phyloP scores from a whole-genome alignment of 768 basidiomycete genomes.

The Termitomyces eurrhizus region DNA sequence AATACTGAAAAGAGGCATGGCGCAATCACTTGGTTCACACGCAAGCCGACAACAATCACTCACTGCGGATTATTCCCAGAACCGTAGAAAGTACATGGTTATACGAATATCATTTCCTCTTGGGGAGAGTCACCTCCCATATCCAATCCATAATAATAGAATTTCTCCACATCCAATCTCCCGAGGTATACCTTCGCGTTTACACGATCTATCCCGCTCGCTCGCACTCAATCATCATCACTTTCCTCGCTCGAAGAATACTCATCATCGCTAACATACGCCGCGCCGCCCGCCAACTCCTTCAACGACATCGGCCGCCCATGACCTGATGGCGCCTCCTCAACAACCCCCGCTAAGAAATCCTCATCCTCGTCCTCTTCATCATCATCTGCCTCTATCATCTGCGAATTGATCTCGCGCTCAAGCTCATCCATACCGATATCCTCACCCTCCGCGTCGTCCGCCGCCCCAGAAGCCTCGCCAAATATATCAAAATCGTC shows the following conservation, averaged over 20 bases:
- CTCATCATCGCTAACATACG: constrained; percentile 38
- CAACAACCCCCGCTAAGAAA: constrained; percentile 39
- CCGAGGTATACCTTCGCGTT: neutral
- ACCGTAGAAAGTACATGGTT: constrained; percentile 6
- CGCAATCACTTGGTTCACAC: neutral
- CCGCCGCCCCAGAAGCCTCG: constrained; percentile 18
- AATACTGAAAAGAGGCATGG: neutral
- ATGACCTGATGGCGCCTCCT: constrained; percentile 10
- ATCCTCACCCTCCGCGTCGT: constrained; percentile 30
- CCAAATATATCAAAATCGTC: constrained; percentile 28
- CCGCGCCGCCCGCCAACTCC: constrained; percentile 19
- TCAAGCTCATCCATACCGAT: constrained; percentile 37
- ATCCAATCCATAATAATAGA: neutral
- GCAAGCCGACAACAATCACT: neutral
- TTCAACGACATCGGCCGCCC: constrained; percentile 16
- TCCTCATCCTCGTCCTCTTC: constrained; percentile 54
- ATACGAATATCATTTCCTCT: neutral
- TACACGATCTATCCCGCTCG: neutral
- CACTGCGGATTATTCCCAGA: neutral
- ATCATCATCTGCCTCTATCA: constrained; percentile 45
- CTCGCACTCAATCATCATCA: constrained; percentile 44
- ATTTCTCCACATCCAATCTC: neutral
- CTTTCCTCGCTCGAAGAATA: constrained; percentile 53
- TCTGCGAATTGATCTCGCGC: constrained; percentile 32
- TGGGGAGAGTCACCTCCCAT: neutral